Percentiles rank a stretch among this genome's conserved stretches.
phyloP scores from a whole-genome alignment of 148 eudicot species.

The Salicornia ramosissima region DNA sequence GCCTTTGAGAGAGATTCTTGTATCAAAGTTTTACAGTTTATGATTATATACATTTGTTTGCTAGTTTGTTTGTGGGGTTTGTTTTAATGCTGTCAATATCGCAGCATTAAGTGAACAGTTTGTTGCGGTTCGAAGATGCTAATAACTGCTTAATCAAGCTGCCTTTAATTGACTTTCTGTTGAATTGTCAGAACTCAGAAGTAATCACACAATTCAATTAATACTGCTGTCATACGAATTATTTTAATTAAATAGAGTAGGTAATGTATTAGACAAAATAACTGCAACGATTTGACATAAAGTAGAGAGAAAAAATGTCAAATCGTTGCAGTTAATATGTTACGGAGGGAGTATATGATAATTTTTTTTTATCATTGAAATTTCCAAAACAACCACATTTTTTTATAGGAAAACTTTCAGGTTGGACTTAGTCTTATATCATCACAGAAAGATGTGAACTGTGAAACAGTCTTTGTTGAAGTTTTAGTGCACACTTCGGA shows the following conservation, averaged over 20 bases:
- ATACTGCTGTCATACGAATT: background rate
- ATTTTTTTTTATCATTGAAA: no score
- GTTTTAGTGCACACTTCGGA: background rate
- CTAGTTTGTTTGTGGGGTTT: background rate
- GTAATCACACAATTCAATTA: background rate
- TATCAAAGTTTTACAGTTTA: background rate
- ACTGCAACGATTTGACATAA: no score
- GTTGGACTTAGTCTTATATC: background rate
- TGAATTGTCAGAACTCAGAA: background rate
- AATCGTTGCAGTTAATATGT: no score
- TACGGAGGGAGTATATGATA: no score
- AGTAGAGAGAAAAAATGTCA: no score
- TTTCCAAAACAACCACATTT: background rate
- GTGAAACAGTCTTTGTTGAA: background rate
- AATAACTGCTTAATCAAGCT: background rate
- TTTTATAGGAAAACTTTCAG: background rate
- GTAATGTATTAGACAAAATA: background rate
- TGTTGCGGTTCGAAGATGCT: background rate
- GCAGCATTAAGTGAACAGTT: background rate
- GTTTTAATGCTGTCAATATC: no score
- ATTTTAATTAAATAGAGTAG: background rate
- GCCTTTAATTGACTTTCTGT: background rate
- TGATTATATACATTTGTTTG: no score
- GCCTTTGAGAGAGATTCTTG: conserved; percentile 1
- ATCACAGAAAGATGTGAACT: background rate